Percentiles rank a stretch among this genome's conserved stretches.
phyloP scores from a whole-genome alignment of 75 land plant genomes.

The Sequoia sempervirens region DNA sequence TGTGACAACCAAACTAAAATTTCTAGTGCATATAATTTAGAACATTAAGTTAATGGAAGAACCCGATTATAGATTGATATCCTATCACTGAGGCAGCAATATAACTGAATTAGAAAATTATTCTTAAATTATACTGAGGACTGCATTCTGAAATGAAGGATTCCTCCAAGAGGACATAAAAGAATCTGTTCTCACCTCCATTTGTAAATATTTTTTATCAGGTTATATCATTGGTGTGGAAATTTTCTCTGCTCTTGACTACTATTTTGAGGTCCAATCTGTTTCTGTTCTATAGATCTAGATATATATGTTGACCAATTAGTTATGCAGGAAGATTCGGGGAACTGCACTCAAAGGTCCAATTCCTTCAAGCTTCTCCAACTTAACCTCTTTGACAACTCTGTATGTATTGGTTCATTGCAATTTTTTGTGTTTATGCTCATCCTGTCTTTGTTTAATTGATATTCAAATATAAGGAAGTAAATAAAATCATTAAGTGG shows the following conservation, averaged over 20 bases:
- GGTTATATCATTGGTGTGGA: background rate
- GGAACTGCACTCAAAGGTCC: slow-evolving; percentile 34
- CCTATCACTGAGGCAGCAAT: background rate
- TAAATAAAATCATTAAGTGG: slow-evolving; percentile 1
- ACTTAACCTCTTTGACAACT: slow-evolving; percentile 21
- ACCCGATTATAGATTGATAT: background rate
- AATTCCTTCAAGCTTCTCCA: slow-evolving; percentile 29
- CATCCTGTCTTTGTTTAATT: background rate
- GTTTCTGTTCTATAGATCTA: background rate
- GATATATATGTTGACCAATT: background rate
- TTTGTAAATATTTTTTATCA: background rate
- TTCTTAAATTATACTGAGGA: background rate
- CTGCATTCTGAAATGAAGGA: background rate
- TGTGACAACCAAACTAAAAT: no score
- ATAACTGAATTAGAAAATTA: background rate
- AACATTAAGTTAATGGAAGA: background rate
- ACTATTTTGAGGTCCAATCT: background rate
- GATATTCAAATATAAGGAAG: background rate
- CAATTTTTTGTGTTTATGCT: background rate
- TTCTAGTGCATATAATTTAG: background rate
- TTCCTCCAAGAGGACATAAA: background rate
- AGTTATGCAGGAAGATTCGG: slow-evolving; percentile 18
- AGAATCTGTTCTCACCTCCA: background rate
- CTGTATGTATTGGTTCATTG: slow-evolving; percentile 14
- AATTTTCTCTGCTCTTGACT: background rate